Base-by-base conservation (phyloP, 2,329 filamentous ascomycete genomes). In the Huntiella moniliformis region DNA sequence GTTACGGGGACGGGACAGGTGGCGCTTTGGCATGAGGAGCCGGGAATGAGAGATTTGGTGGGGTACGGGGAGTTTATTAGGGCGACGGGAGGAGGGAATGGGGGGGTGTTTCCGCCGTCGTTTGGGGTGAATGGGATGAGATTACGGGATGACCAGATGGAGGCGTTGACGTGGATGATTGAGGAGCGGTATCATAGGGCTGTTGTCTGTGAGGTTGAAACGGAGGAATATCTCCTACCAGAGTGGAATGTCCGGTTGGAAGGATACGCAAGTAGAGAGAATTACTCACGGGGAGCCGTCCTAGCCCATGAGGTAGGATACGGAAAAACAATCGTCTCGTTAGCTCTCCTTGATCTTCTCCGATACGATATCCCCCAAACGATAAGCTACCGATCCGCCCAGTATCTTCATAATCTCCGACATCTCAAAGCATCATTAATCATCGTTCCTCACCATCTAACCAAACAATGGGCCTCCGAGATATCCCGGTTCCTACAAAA, bases 271-370 rank as follows among this genome's bases (percentile, higher is more conserved):
- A 49, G 56, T 42, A 51, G 54, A 3, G 49, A 51, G 4, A 54
- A 57, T 17, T 50, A 45, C 5, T 52, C 54, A 33, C 55, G 53
- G 3, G 64, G 65, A 10, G 65, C 64, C 22, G 56, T 67, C 6
- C 53, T 65, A 5, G 64, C 63, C 1, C 63, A 67, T 38, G 58
- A 65, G 22, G 61, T 67, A 11, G 65, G 65, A 12, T 67, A 61
- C 44, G 64, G 65, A 1, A 67, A 67, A 53, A 67, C 65, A 0
- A 56, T 66, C 4, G 53, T 65, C 18, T 59, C 54, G 4, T 56
- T 67, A 10, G 63, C 58, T 1, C 53, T 66, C 4, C 55, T 65
- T 5, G 57, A 60, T 17, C 49, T 47, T 5, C 57, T 58, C 44
- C 37, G 54, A 12, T 57, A 12, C 13, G 28, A 31, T 18, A 1